phyloP scores from a whole-genome alignment of 164 flowering plant genomes.

The Liriodendron chinense region DNA sequence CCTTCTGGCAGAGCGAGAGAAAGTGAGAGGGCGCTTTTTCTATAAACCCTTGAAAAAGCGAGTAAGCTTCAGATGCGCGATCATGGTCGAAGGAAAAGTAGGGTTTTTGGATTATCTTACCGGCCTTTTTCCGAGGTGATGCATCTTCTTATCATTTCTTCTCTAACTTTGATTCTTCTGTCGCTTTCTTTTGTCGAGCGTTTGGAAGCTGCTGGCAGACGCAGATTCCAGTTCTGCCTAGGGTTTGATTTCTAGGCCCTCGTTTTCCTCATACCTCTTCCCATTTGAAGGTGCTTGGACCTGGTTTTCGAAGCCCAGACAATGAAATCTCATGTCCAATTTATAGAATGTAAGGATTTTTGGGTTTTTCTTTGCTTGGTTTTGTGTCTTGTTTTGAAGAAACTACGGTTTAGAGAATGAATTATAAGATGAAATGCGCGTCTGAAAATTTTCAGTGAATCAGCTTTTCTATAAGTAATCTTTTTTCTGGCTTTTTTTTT shows the following conservation, averaged over 20 bases:
- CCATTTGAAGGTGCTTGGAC: not conserved
- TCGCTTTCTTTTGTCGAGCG: not conserved
- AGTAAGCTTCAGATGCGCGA: no score
- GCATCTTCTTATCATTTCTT: not conserved
- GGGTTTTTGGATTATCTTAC: not conserved
- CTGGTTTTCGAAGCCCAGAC: not conserved
- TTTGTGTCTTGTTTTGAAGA: no score
- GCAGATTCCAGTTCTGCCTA: not conserved
- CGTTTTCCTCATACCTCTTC: not conserved
- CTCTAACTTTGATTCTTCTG: not conserved
- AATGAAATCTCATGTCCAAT: not conserved
- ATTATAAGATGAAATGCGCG: no score
- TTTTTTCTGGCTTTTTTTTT: no score
- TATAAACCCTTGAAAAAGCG: no score
- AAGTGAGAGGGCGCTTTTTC: not conserved
- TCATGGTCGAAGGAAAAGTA: not conserved
- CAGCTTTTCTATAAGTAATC: no score
- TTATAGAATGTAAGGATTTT: not conserved
- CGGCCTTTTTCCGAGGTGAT: not conserved
- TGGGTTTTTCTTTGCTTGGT: no score
- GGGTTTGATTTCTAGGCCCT: not conserved
- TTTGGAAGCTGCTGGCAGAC: not conserved
- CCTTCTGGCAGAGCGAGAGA: not conserved
- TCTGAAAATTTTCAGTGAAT: no score
- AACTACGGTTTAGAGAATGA: no score